Evolutionary conservation across 306 rosid genomes (phyloP).

Genomic region (Ammopiptanthus mongolicus): DNA sequence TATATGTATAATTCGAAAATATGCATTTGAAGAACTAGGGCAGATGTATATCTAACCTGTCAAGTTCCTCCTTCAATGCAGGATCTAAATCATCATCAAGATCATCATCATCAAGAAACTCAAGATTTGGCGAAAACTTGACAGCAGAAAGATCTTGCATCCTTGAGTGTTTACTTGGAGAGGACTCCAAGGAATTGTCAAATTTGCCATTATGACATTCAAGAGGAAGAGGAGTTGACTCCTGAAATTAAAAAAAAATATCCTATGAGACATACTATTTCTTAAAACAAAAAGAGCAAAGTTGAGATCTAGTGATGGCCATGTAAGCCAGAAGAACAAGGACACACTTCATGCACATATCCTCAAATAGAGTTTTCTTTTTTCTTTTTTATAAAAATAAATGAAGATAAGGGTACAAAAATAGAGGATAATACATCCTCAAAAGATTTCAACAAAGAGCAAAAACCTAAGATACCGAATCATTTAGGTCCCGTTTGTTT

Average conservation of each 20-base stretch:
- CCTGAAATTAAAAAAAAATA: constrained; percentile 38
- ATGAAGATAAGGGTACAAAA: too few species aligned
- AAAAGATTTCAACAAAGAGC: too few species aligned
- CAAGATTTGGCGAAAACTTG: constrained; percentile 47
- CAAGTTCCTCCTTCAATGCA: constrained; percentile 79
- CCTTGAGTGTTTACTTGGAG: constrained; percentile 45
- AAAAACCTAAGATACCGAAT: too few species aligned
- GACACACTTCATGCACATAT: neutral
- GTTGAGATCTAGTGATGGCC: neutral
- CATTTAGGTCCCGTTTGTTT: too few species aligned
- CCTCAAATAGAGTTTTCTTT: neutral
- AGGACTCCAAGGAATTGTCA: constrained; percentile 30
- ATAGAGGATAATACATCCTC: too few species aligned
- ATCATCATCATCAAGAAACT: constrained; percentile 60
- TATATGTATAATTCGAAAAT: neutral
- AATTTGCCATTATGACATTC: constrained; percentile 39
- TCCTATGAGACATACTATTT: constrained; percentile 2
- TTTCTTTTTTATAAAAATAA: too few species aligned
- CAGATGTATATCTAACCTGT: constrained; percentile 48
- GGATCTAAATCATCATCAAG: constrained; percentile 83
- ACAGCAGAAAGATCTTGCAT: constrained; percentile 44
- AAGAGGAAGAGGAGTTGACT: constrained; percentile 41
- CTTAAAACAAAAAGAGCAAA: neutral
- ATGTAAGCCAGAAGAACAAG: neutral
- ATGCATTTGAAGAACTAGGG: neutral